These are phyloP conservation scores for Gremmenia infestans DNA, from an alignment of 2,329 filamentous ascomycete genomes.

Conservation along the genomic window DNA sequence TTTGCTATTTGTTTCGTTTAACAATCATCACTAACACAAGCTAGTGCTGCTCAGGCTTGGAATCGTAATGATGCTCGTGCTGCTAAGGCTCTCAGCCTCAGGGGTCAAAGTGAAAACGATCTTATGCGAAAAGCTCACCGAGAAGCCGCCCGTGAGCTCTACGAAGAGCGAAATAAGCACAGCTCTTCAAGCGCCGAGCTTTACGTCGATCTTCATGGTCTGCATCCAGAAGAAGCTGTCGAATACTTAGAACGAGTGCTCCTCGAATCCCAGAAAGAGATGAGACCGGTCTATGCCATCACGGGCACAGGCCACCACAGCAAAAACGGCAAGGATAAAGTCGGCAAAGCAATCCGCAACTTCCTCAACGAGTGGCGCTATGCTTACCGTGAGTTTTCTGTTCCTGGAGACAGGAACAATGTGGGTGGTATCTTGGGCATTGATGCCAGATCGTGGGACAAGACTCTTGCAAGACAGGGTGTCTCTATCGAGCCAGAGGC, in stretches of 20 bases:
- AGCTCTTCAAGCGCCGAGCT: slow-evolving; percentile 59
- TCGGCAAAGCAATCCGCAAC: slow-evolving; percentile 84
- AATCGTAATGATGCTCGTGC: slow-evolving; percentile 95
- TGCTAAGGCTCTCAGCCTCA: slow-evolving; percentile 88
- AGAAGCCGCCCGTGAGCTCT: slow-evolving; percentile 85
- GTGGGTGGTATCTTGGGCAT: slow-evolving; percentile 73
- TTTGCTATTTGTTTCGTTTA: slow-evolving; percentile 4
- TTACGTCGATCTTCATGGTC: slow-evolving; percentile 93
- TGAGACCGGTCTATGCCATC: slow-evolving; percentile 84
- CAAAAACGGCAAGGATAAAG: slow-evolving; percentile 98
- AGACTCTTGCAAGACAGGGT: slow-evolving; percentile 48
- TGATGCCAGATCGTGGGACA: slow-evolving; percentile 64
- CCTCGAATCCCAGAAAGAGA: slow-evolving; percentile 70
- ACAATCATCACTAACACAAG: slow-evolving; percentile 14
- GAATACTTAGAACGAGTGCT: slow-evolving; percentile 88
- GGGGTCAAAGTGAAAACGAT: slow-evolving; percentile 94
- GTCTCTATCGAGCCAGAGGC: slow-evolving; percentile 22
- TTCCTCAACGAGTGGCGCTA: slow-evolving; percentile 97
- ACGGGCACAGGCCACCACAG: slow-evolving; percentile 96
- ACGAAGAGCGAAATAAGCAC: slow-evolving; percentile 86
- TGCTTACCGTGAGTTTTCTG: slow-evolving; percentile 91
- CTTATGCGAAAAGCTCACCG: slow-evolving; percentile 96
- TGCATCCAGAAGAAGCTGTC: slow-evolving; percentile 96
- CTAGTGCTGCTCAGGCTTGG: slow-evolving; percentile 92
- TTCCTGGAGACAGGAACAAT: slow-evolving; percentile 82